Evolutionary conservation across 768 basidiomycete genomes (phyloP).

Genomic region (Mycena rebaudengoi): DNA sequence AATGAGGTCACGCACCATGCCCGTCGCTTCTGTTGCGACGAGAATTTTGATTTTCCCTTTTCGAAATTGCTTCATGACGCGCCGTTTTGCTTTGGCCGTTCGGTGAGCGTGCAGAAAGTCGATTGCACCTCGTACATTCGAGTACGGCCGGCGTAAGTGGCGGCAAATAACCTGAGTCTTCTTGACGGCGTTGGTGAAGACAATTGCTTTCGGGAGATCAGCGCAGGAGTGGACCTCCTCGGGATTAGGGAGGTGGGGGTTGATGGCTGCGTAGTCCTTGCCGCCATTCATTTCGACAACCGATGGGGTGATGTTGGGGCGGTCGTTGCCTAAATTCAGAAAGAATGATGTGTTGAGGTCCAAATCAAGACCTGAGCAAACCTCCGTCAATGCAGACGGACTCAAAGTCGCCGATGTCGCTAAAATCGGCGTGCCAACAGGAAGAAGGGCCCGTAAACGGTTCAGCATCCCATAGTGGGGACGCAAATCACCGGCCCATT

Average conservation of each 20-base stretch:
- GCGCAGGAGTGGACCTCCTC: not conserved
- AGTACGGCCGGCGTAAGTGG: conserved; percentile 23
- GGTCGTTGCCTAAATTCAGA: conserved; percentile 48
- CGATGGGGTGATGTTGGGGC: conserved; percentile 34
- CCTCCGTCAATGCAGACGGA: conserved; percentile 35
- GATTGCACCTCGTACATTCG: conserved; percentile 22
- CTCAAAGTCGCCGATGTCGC: conserved; percentile 45
- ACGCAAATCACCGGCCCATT: conserved; percentile 48
- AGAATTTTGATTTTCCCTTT: conserved; percentile 34
- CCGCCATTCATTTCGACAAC: conserved; percentile 2
- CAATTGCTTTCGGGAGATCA: conserved; percentile 17
- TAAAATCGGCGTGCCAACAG: conserved; percentile 37
- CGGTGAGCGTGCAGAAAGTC: conserved; percentile 37
- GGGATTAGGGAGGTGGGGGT: not conserved
- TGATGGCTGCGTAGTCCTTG: conserved; percentile 9
- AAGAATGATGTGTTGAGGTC: conserved; percentile 31
- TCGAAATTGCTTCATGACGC: conserved; percentile 31
- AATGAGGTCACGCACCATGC: conserved; percentile 40
- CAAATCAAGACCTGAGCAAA: conserved; percentile 35
- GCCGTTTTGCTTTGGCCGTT: conserved; percentile 27
- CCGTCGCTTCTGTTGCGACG: conserved; percentile 45
- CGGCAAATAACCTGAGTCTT: conserved; percentile 25
- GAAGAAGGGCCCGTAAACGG: conserved; percentile 39
- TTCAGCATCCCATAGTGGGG: conserved; percentile 36
- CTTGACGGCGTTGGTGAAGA: conserved; percentile 32